Percentiles rank a stretch among this genome's conserved stretches.
These are phyloP conservation scores for Lipomyces starkeyi DNA, from an alignment of 805 yeast species.

Conservation along the genomic window DNA sequence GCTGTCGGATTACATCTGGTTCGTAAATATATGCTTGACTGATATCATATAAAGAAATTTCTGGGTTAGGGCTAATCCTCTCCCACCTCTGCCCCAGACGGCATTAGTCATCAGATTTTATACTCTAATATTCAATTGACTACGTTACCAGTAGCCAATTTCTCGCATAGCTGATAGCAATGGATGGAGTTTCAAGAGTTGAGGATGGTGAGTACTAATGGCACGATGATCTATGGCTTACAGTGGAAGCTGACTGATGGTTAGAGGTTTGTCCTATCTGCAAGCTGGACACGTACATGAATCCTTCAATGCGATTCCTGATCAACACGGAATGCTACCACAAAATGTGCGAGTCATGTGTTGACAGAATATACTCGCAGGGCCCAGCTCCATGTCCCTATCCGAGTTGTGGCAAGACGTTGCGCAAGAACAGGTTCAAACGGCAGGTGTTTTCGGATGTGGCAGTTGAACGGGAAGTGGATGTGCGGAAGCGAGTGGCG, in stretches of 20 bases:
- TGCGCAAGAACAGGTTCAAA: conserved; percentile 88
- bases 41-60: no score
- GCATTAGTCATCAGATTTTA: no score
- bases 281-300: conserved; percentile 89
- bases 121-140: background rate
- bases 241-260: background rate
- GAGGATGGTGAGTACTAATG: conserved; percentile 14
- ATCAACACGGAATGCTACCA: conserved; percentile 98
- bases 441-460: conserved; percentile 92
- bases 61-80: background rate
- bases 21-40: background rate
- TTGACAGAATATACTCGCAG: conserved; percentile 87
- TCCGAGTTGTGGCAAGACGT: conserved; percentile 82
- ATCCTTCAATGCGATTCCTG: conserved; percentile 89
- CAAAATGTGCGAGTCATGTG: conserved; percentile 94
- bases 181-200: background rate
- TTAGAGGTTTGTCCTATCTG: conserved; percentile 94
- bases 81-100: no score
- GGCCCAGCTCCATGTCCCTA: conserved; percentile 99
- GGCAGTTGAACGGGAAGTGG: conserved; percentile 88
- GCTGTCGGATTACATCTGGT: background rate
- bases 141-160: background rate
- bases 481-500: conserved; percentile 78
- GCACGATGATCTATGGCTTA: background rate
- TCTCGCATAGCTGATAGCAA: background rate